phyloP scores from a whole-genome alignment of 805 yeast genomes.

The Metschnikowia colocasiae region DNA sequence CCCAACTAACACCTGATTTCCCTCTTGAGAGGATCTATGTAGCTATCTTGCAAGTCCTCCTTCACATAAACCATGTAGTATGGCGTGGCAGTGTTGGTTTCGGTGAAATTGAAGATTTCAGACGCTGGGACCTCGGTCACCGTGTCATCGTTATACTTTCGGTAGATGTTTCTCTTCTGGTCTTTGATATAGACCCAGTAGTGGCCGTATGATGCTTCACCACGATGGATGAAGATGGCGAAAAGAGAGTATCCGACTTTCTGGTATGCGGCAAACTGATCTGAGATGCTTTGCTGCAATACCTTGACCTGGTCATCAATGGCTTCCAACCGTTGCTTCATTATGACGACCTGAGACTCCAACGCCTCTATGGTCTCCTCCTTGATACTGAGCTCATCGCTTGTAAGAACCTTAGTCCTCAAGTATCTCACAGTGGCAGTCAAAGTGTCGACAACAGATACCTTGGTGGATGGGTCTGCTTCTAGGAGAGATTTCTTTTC shows the following conservation, averaged over 20 bases:
- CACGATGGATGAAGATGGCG: constrained; percentile 92
- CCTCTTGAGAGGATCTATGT: constrained; percentile 66
- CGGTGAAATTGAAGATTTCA: constrained; percentile 64
- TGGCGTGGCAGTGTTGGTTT: constrained; percentile 86
- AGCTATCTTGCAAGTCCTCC: constrained; percentile 49
- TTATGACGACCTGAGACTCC: constrained; percentile 40
- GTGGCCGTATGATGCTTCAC: constrained; percentile 95
- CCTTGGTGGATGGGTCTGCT: constrained; percentile 35
- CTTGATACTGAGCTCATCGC: constrained; percentile 35
- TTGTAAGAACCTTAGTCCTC: constrained; percentile 36
- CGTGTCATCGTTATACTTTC: constrained; percentile 93
- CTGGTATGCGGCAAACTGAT: constrained; percentile 60
- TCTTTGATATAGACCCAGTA: constrained; percentile 95
- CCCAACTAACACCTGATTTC: constrained; percentile 14
- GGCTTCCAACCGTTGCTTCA: constrained; percentile 44
- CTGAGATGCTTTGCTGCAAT: constrained; percentile 48
- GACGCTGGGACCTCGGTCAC: constrained; percentile 72
- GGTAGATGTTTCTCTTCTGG: constrained; percentile 58
- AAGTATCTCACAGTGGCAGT: constrained; percentile 57
- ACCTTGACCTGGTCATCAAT: constrained; percentile 41
- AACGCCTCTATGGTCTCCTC: constrained; percentile 48
- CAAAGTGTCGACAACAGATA: constrained; percentile 41
- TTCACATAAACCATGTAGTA: constrained; percentile 83
- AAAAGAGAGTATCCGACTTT: constrained; percentile 75
- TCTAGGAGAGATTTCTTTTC: constrained; percentile 42